These are phyloP conservation scores for Sapria himalayana DNA, from an alignment of 345 rosid genomes.

Conservation along the genomic window DNA sequence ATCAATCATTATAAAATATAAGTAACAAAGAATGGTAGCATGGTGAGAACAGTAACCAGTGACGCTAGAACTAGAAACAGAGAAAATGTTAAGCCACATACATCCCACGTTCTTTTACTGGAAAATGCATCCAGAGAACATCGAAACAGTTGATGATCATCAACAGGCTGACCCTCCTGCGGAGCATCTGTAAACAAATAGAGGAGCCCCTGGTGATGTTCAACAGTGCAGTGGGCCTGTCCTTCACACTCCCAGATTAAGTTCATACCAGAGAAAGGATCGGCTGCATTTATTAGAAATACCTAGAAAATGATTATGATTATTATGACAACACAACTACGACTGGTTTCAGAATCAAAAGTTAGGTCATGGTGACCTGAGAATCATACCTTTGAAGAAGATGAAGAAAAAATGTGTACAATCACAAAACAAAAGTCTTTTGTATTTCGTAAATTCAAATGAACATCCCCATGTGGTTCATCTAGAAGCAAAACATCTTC, in stretches of 20 bases:
- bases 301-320: slow-evolving; percentile 50
- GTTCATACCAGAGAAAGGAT: slow-evolving; percentile 56
- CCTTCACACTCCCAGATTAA: slow-evolving; percentile 75
- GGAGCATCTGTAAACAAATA: slow-evolving; percentile 77
- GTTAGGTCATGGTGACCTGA: neutral
- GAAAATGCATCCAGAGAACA: slow-evolving; percentile 27
- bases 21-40: too few relatives aligned
- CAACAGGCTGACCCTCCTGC: slow-evolving; percentile 29
- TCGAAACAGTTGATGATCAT: slow-evolving; percentile 67
- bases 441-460: slow-evolving; percentile 49
- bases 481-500: slow-evolving; percentile 69
- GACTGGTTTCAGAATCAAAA: slow-evolving; percentile 3
- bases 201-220: slow-evolving; percentile 76
- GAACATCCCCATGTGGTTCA: slow-evolving; percentile 46
- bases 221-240: slow-evolving; percentile 62
- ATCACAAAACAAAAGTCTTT: slow-evolving; percentile 66
- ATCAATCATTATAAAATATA: too few relatives aligned
- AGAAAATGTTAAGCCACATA: slow-evolving; percentile 15
- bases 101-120: slow-evolving; percentile 64
- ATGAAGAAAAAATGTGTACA: slow-evolving; percentile 46
- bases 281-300: slow-evolving; percentile 82
- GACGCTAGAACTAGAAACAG: too few relatives aligned
- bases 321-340: slow-evolving; percentile 5
- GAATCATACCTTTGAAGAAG: slow-evolving; percentile 52
- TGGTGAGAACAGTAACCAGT: too few relatives aligned